These are phyloP conservation scores for Globisporangium emineosum DNA, from an alignment of 352 stramenopile species.

Conservation along the genomic window DNA sequence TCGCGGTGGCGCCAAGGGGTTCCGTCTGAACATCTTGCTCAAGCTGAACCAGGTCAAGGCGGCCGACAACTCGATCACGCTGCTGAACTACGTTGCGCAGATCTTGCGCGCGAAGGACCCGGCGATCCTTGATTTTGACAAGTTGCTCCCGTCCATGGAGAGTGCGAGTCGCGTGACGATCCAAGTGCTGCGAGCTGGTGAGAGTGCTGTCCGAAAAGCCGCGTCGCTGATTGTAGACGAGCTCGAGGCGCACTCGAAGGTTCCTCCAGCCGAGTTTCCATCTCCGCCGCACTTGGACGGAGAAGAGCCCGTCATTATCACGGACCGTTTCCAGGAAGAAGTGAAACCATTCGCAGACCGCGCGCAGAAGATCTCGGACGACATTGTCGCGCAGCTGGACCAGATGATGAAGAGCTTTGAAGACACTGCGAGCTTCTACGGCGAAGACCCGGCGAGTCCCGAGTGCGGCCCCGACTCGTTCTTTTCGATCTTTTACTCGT, in stretches of 20 bases:
- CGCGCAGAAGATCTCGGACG: conserved; percentile 56
- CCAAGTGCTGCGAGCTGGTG: conserved; percentile 75
- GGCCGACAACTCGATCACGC: conserved; percentile 75
- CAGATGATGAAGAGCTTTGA: conserved; percentile 65
- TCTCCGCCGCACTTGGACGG: conserved; percentile 23
- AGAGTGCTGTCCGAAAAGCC: conserved; percentile 70
- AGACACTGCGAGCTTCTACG: conserved; percentile 65
- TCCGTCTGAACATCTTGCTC: conserved; percentile 82
- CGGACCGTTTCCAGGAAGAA: conserved; percentile 73
- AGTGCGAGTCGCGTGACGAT: conserved; percentile 73
- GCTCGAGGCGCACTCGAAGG: conserved; percentile 64
- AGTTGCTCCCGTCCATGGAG: conserved; percentile 67
- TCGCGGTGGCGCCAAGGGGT: conserved; percentile 84
- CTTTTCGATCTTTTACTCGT: conserved; percentile 86
- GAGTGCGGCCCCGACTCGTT: conserved; percentile 74
- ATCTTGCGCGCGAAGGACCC: conserved; percentile 67
- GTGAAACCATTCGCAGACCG: conserved; percentile 72
- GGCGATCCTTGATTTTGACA: conserved; percentile 69
- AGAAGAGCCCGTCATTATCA: conserved; percentile 34
- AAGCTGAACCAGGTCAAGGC: conserved; percentile 89
- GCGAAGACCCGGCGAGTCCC: conserved; percentile 67
- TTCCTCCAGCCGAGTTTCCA: conserved; percentile 35
- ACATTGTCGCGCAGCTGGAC: conserved; percentile 52
- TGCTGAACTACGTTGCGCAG: conserved; percentile 79
- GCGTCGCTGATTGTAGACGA: conserved; percentile 69